These are phyloP conservation scores for Lecanoromycetidae sp. DNA, from an alignment of 2,329 filamentous ascomycete species.

Conservation along the genomic window DNA sequence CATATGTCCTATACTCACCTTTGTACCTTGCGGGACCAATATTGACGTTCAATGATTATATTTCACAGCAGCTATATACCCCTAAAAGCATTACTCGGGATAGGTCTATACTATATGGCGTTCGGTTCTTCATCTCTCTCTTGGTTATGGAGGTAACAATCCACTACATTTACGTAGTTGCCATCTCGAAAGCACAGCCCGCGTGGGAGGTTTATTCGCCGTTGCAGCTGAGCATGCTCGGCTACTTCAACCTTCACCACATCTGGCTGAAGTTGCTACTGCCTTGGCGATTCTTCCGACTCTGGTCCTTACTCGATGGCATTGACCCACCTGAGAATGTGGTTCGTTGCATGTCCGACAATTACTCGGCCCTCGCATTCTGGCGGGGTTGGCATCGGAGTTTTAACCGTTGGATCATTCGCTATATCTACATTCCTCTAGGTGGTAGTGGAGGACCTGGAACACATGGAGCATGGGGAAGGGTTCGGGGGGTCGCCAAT, in stretches of 20 bases:
- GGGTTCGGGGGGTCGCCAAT: conserved; percentile 53
- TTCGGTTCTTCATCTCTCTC: conserved; percentile 69
- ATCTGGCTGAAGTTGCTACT: conserved; percentile 97
- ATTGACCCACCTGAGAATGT: conserved; percentile 97
- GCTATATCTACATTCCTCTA: conserved; percentile 87
- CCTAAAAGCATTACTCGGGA: conserved; percentile 55
- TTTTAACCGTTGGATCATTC: conserved; percentile 87
- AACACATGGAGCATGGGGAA: conserved; percentile 24
- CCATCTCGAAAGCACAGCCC: conserved; percentile 71
- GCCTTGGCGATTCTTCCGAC: conserved; percentile 94
- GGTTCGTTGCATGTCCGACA: conserved; percentile 90
- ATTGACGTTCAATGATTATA: conserved; percentile 95
- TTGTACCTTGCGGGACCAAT: conserved; percentile 90
- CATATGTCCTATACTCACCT: conserved; percentile 81
- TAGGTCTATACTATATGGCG: conserved; percentile 67
- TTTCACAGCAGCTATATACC: conserved; percentile 68
- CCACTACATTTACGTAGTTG: conserved; percentile 86
- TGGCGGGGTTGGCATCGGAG: conserved; percentile 95
- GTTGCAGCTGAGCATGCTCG: conserved; percentile 76
- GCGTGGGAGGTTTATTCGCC: conserved; percentile 76
- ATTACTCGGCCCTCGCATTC: conserved; percentile 80
- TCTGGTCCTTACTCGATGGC: conserved; percentile 86
- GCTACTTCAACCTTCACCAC: conserved; percentile 90
- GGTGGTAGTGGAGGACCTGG: conserved; percentile 48
- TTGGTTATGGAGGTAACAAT: conserved; percentile 83